Conservation (phyloP, 352 stramenopile species). For the Paralagenidium karlingii region DNA sequence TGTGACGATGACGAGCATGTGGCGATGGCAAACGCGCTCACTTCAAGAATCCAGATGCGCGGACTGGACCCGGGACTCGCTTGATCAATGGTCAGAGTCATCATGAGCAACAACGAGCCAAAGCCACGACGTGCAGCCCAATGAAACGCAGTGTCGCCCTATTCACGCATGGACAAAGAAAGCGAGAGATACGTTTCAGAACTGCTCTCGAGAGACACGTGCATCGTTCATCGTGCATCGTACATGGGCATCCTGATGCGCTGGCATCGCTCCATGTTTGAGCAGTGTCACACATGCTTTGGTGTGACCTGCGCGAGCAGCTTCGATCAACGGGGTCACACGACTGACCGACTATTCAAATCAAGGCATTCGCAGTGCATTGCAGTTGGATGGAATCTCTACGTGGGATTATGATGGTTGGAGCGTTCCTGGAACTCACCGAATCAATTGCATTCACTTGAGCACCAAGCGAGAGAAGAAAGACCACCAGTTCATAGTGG, state of each 20-base stretch:
- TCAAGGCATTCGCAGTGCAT: not conserved
- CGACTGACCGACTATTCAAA: conserved; percentile 19
- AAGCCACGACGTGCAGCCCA: conserved; percentile 42
- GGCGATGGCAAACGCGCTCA: too few species aligned
- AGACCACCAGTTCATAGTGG: conserved; percentile 13
- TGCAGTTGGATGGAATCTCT: too few species aligned
- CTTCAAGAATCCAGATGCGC: too few species aligned
- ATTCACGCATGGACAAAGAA: too few species aligned
- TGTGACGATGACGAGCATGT: not conserved
- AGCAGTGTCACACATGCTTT: conserved; percentile 37
- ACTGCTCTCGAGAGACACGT: not conserved
- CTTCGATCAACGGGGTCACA: conserved; percentile 45
- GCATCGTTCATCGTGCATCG: not conserved
- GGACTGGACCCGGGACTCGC: too few species aligned
- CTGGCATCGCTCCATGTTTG: conserved; percentile 21
- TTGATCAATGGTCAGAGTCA: too few species aligned
- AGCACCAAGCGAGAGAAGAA: conserved; percentile 30
- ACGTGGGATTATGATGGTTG: too few species aligned
- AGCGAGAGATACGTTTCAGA: conserved; percentile 4
- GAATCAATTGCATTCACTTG: conserved; percentile 39
- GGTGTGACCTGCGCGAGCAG: conserved; percentile 31
- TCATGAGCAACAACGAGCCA: conserved; percentile 28
- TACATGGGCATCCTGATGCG: conserved; percentile 28
- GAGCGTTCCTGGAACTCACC: too few species aligned
- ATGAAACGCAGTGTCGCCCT: conserved; percentile 63